A percentile compares a stretch with the other conserved stretches of the same genome.
Conservation (phyloP, 306 rosid species). For the Heteromeles arbutifolia region DNA sequence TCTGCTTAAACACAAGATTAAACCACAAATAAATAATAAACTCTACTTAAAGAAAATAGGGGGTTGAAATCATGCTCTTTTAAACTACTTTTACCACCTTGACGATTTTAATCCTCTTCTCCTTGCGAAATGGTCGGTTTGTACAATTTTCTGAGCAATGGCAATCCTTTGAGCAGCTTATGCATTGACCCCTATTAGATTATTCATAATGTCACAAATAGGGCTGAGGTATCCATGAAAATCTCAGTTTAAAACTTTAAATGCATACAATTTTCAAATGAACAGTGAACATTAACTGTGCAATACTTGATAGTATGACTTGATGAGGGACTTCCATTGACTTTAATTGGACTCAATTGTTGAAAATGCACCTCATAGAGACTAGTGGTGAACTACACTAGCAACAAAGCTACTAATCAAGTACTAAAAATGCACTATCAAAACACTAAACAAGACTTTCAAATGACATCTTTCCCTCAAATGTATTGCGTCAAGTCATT, state of each 20-base stretch:
- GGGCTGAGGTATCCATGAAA: not conserved
- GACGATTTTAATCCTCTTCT: constrained; percentile 65
- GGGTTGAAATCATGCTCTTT: not conserved
- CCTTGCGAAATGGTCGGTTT: constrained; percentile 91
- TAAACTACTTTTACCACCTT: constrained; percentile 44
- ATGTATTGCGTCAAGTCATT: no score
- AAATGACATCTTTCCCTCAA: no score
- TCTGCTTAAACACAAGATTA: not conserved
- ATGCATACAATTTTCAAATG: not conserved
- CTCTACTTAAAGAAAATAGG: not conserved
- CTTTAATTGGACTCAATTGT: no score
- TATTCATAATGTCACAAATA: not conserved
- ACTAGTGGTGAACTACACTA: no score
- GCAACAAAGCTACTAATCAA: no score
- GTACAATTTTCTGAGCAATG: constrained; percentile 70
- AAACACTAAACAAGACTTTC: no score
- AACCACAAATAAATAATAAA: constrained; percentile 1
- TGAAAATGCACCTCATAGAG: no score
- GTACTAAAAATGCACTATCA: no score
- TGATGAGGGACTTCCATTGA: no score
- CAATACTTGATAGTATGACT: no score
- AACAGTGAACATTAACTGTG: not conserved
- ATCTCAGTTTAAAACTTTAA: not conserved
- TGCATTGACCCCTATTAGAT: constrained; percentile 75
- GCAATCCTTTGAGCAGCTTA: constrained; percentile 93